A percentile compares a stretch with the other conserved stretches of the same genome.
phyloP scores from a whole-genome alignment of 371 early-diverging fungal species.

The Haplosporangium sp. region DNA sequence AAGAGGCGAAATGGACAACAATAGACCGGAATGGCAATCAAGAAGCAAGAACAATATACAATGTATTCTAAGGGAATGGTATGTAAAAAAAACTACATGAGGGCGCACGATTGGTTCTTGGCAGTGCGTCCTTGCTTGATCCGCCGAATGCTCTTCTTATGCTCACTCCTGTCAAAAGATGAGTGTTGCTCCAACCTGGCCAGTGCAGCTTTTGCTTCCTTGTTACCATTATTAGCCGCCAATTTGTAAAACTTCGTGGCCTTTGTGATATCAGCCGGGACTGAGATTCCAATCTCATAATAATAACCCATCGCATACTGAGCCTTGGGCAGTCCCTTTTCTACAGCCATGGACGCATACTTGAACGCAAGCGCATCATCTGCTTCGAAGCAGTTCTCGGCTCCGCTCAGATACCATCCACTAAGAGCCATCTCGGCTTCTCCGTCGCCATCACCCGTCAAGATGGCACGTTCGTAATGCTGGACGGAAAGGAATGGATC shows the following conservation, averaged over 20 bases:
- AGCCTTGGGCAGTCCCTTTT: constrained; percentile 85
- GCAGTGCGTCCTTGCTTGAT: constrained; percentile 18
- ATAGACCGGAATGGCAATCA: too few relatives aligned
- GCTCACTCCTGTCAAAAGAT: constrained; percentile 14
- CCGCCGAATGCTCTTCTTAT: constrained; percentile 26
- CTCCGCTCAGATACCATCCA: constrained; percentile 95
- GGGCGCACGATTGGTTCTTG: constrained; percentile 19
- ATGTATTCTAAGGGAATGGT: too few relatives aligned
- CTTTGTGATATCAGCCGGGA: constrained; percentile 65
- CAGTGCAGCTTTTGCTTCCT: constrained; percentile 66
- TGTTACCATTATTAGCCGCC: constrained; percentile 64
- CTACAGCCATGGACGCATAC: constrained; percentile 89
- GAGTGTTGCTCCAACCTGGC: constrained; percentile 48
- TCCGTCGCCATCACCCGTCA: constrained; percentile 77
- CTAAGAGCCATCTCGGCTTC: constrained; percentile 93
- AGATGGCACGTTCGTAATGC: constrained; percentile 85
- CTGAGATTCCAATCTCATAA: constrained; percentile 88
- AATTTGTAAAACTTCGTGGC: constrained; percentile 83
- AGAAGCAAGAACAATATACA: too few relatives aligned
- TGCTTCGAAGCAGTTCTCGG: constrained; percentile 72
- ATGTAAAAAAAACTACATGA: constrained; percentile 15
- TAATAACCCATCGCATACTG: constrained; percentile 95
- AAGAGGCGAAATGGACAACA: too few relatives aligned
- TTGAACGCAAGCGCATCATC: constrained; percentile 88
- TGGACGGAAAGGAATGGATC: constrained; percentile 79